Base-by-base conservation (phyloP, 2,329 filamentous ascomycete genomes). In the Penicillium occitanis region DNA sequence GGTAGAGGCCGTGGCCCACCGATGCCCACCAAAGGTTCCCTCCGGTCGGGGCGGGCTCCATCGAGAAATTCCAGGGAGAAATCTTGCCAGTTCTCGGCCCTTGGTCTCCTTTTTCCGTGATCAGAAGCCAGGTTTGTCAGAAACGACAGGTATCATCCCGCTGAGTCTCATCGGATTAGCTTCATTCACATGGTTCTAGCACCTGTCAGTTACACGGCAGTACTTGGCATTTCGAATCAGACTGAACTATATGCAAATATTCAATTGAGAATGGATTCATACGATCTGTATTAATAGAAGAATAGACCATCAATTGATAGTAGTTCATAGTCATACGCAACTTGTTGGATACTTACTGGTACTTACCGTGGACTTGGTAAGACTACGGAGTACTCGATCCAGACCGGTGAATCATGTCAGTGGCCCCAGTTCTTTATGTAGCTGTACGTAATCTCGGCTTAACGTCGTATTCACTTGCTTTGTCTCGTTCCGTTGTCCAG, bases 31-130 rank as follows among this genome's bases (percentile, higher is more conserved):
- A 30, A 46, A 44, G 48, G 61, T 63, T 55, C 61, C 61, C 48
- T 63, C 48, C 61, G 46, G 60, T 62, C 35, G 61, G 61, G 46
- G 33, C 33, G 30, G 28, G 22, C 42, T 61, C 58, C 19, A 40
- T 37, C 5, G 17, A n/a, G 25, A 25, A 11, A 51, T 22, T 48
- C 10, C 44, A 48, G 19, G 48, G 48, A 53, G 25, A n/a, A 53
- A 50, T 28, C 48, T 19, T 53, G 50, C 35, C 25, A 25, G 25
- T 25, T 25, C 25, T 25, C 25, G 25, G 25, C 25, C 25, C 30
- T 6, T 35, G 30, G 40, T 37, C 33, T 22, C 33, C n/a, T 40
- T 40, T 48, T 33, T 6, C n/a, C n/a, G 17, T 33, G 13, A 55
- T 55, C 25, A 28, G 2, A 37, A 6, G 25, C 4, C 25, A 25